phyloP scores from a whole-genome alignment of 2,329 filamentous ascomycete genomes.

The Clarireedia monteithiana region DNA sequence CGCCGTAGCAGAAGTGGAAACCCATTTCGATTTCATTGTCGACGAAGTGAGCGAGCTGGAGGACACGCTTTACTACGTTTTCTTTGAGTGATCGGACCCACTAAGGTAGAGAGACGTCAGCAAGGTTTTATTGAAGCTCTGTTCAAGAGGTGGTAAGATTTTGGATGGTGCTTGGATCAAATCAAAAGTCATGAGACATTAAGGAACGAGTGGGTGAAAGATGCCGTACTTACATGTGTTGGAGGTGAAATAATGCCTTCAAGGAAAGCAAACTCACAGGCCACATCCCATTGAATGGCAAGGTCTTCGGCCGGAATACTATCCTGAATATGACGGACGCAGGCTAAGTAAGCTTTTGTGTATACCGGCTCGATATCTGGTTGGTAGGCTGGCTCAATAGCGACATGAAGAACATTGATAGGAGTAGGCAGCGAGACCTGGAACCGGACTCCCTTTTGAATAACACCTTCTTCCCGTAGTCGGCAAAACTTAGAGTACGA shows the following conservation, averaged over 20 bases:
- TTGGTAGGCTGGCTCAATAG: slow-evolving; percentile 19
- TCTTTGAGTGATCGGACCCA: slow-evolving; percentile 22
- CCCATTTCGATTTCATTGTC: slow-evolving; percentile 34
- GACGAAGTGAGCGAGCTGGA: slow-evolving; percentile 28
- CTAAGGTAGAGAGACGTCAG: not conserved
- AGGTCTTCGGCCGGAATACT: slow-evolving; percentile 27
- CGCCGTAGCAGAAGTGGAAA: slow-evolving; percentile 41
- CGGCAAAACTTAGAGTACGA: slow-evolving; percentile 26
- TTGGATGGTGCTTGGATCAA: not conserved
- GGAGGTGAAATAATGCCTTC: slow-evolving; percentile 14
- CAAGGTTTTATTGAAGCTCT: not conserved
- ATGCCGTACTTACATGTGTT: not conserved
- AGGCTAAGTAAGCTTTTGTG: slow-evolving; percentile 20
- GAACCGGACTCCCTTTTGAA: slow-evolving; percentile 25
- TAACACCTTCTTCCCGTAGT: slow-evolving; percentile 18
- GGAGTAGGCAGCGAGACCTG: slow-evolving; percentile 30
- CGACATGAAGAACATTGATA: slow-evolving; percentile 15
- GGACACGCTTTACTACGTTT: slow-evolving; percentile 30
- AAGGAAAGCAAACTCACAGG: slow-evolving; percentile 22
- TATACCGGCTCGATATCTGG: slow-evolving; percentile 26
- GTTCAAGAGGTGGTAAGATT: not conserved
- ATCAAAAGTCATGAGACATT: not conserved
- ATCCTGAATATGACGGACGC: slow-evolving; percentile 22
- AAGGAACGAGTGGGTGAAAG: slow-evolving; percentile 26
- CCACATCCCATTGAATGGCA: slow-evolving; percentile 29